Evolutionary conservation across 2,329 filamentous ascomycete genomes (phyloP).

Genomic region (Monilinia polystroma): DNA sequence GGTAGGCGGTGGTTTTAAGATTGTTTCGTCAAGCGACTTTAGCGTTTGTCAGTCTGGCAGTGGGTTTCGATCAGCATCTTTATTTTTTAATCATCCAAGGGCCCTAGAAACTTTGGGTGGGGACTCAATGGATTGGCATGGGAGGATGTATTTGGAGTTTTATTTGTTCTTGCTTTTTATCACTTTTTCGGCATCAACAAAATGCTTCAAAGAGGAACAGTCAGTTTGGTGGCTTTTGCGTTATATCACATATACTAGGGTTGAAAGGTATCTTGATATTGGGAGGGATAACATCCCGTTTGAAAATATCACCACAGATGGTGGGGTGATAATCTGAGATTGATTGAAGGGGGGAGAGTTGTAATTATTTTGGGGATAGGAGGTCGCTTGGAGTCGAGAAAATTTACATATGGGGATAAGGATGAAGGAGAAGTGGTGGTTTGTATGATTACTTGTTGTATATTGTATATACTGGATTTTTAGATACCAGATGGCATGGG

Average conservation of each 20-base stretch:
- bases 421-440: background rate
- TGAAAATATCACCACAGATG: constrained; percentile 1
- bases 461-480: constrained; percentile 16
- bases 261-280: constrained; percentile 1
- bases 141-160: constrained; percentile 13
- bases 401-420: constrained; percentile 3
- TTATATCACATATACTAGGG: constrained; percentile 7
- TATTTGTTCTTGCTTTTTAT: constrained; percentile 5
- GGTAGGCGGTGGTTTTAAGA: constrained; percentile 7
- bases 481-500: background rate
- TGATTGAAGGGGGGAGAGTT: background rate
- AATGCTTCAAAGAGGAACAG: constrained; percentile 12
- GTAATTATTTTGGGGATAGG: constrained; percentile 10
- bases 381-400: background rate
- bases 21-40: constrained; percentile 22
- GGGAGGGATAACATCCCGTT: constrained; percentile 3
- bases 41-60: constrained; percentile 15
- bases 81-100: constrained; percentile 5
- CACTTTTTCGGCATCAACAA: background rate
- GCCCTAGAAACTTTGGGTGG: constrained; percentile 7
- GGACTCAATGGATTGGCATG: background rate
- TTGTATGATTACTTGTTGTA: constrained; percentile 10
- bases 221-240: constrained; percentile 5
- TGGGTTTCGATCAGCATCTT: background rate
- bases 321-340: background rate